Percentiles rank a stretch among this genome's conserved stretches.
Evolutionary conservation across 2,329 filamentous ascomycete genomes (phyloP).

Genomic region (Lachnellula occidentalis): DNA sequence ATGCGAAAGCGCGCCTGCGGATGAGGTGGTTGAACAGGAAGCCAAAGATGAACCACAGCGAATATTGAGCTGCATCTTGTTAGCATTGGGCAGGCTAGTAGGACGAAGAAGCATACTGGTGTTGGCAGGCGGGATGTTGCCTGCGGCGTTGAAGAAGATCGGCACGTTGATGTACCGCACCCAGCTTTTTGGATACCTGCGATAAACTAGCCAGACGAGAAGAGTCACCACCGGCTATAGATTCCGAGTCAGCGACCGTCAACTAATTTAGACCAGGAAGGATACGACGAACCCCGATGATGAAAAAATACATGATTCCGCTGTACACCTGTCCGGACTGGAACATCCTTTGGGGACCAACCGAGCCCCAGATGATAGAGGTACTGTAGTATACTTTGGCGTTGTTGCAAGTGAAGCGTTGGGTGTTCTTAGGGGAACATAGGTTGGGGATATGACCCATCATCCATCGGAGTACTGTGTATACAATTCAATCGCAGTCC

Average conservation of each 20-base stretch:
- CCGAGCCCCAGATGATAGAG: constrained; percentile 66
- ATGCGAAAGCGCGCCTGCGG: constrained; percentile 58
- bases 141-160: constrained; percentile 59
- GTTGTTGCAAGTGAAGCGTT: constrained; percentile 49
- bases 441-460: constrained; percentile 56
- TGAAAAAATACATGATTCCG: constrained; percentile 64
- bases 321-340: constrained; percentile 57
- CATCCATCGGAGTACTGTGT: constrained; percentile 34
- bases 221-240: constrained; percentile 47
- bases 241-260: constrained; percentile 25
- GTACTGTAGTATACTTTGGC: constrained; percentile 56
- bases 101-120: constrained; percentile 45
- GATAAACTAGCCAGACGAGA: constrained; percentile 47
- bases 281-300: constrained; percentile 57
- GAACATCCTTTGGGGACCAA: constrained; percentile 66
- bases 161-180: constrained; percentile 64
- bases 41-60: constrained; percentile 62
- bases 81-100: background rate
- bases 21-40: constrained; percentile 64
- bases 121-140: constrained; percentile 61
- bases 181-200: constrained; percentile 53
- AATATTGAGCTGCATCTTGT: constrained; percentile 61
- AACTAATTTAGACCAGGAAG: constrained; percentile 45
- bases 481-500: background rate
- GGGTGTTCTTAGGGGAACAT: constrained; percentile 45